Percentiles rank a stretch among this genome's conserved stretches.
These are phyloP conservation scores for Mycena capillaripes DNA, from an alignment of 768 basidiomycete species.

Conservation along the genomic window DNA sequence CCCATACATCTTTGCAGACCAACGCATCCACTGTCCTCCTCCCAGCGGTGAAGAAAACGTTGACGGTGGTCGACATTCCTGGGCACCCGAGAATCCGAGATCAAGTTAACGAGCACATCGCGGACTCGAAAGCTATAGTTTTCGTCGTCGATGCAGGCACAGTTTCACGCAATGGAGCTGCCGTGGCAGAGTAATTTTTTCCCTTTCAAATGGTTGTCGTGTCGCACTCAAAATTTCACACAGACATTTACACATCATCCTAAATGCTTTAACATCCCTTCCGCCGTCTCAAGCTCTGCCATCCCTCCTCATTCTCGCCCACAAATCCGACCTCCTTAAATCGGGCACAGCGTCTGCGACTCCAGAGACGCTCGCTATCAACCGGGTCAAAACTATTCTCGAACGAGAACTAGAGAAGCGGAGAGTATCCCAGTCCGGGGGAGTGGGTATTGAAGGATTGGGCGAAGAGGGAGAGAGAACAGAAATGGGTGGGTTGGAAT, in stretches of 20 bases:
- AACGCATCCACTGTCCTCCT: conserved; percentile 68
- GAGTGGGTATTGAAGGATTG: conserved; percentile 79
- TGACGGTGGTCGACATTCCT: conserved; percentile 81
- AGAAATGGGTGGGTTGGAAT: conserved; percentile 84
- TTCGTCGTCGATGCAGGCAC: conserved; percentile 89
- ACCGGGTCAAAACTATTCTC: conserved; percentile 81
- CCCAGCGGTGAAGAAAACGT: conserved; percentile 55
- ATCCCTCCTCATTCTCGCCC: conserved; percentile 75
- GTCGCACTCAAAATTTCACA: conserved; percentile 18
- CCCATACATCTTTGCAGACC: conserved; percentile 84
- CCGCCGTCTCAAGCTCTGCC: conserved; percentile 79
- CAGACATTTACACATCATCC: conserved; percentile 81
- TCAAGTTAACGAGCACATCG: conserved; percentile 78
- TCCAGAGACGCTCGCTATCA: conserved; percentile 66
- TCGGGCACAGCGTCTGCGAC: conserved; percentile 51
- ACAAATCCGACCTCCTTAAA: conserved; percentile 83
- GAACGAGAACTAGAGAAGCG: conserved; percentile 91
- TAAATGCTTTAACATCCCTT: conserved; percentile 78
- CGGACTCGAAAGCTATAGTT: conserved; percentile 72
- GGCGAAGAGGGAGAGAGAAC: conserved; percentile 76
- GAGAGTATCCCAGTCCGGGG: conserved; percentile 70
- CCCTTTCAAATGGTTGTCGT: conserved; percentile 10
- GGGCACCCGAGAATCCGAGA: conserved; percentile 88
- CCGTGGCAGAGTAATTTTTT: conserved; percentile 82
- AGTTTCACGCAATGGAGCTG: conserved; percentile 79